Base-by-base conservation (phyloP, 257 asterid genomes). In the Petunia secreta region DNA sequence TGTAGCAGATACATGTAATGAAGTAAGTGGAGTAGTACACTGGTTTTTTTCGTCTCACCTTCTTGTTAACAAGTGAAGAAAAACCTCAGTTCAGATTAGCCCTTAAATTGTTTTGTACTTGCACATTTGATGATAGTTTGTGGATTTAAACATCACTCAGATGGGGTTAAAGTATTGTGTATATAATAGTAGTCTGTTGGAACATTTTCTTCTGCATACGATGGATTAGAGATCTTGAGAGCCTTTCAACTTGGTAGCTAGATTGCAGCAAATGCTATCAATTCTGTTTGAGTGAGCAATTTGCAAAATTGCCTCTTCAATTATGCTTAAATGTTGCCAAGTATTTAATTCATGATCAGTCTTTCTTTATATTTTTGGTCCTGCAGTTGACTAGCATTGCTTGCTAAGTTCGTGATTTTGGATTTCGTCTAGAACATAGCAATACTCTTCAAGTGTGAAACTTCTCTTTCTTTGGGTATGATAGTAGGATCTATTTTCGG, bases 61-160 rank as follows among this genome's bases (percentile, higher is more conserved):
- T 57, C 36, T 14, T 7, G 36, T 15, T 57, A 57, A 15, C 16
- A 15, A 5, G 63, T 57, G 25, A 40, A 44, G 55, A n/a, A 67
- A 44, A 44, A 44, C 41, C 2, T 15, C 58, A 16, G 37, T 69
- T 63, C n/a, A 4, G 39, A 63, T 37, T n/a, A 63, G 69, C 8
- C 44, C 37, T 68, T 44, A 68, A 68, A 68, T 44, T n/a, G 76
- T 44, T 68, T 16, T 69, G 75, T 46, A 44, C 75, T 67, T n/a
- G 25, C 2, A 41, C 16, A 53, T 43, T 43, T 68, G 59, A 46
- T 52, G 9, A 16, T 69, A 65, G 74, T 40, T 14, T 8, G 0
- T 34, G 41, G 67, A 41, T 62, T 3, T 34, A 62, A 34, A 36
- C 41, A 36, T 62, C 67, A 62, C 14, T 36, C 36, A 25, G 60